These are phyloP conservation scores for Astrothelium subdiscretum DNA, from an alignment of 495 filamentous ascomycete genomes.

Conservation along the genomic window DNA sequence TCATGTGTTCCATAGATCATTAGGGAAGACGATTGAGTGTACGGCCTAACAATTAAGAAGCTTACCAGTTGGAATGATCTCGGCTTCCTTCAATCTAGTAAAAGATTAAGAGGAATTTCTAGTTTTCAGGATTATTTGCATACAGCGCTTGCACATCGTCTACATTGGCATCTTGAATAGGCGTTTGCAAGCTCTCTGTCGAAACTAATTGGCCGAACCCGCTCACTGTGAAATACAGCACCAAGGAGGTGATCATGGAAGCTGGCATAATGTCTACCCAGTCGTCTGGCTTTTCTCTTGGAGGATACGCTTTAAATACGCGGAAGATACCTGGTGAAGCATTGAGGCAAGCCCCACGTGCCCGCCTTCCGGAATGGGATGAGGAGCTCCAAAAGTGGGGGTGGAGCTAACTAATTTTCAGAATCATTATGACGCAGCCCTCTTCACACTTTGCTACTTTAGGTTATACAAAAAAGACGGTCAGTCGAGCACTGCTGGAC, in stretches of 20 bases:
- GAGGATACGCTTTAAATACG: no score
- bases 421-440: no score
- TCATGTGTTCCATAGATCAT: background rate
- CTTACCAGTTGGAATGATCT: slow-evolving; percentile 48
- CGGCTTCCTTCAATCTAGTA: slow-evolving; percentile 43
- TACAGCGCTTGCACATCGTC: background rate
- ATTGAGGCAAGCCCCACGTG: background rate
- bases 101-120: background rate
- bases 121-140: background rate
- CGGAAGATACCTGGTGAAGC: background rate
- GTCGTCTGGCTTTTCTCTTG: background rate
- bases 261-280: background rate
- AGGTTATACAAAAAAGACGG: no score
- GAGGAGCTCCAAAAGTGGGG: background rate
- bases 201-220: background rate
- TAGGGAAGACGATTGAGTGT: no score
- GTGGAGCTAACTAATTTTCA: no score
- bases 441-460: no score
- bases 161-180: background rate
- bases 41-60: no score
- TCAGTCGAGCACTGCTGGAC: no score
- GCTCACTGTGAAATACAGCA: background rate
- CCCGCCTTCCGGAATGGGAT: background rate
- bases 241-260: background rate
- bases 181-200: background rate